Evolutionary conservation across 2,329 filamentous ascomycete genomes (phyloP).

Genomic region (Pseudocercospora crystallina): DNA sequence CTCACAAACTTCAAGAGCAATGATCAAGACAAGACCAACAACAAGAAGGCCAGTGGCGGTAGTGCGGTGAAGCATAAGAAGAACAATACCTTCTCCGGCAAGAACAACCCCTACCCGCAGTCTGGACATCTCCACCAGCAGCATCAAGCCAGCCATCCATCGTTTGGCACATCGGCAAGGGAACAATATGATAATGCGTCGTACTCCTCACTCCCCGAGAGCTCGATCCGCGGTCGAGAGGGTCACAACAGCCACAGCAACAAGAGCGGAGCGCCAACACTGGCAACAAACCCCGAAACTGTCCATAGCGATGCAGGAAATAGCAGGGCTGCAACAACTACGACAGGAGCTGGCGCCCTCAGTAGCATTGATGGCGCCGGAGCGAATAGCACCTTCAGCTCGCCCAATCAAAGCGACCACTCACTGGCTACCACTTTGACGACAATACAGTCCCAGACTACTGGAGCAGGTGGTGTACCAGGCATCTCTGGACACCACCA

Average conservation of each 20-base stretch:
- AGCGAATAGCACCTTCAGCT: conserved; percentile 73
- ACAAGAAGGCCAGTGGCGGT: conserved; percentile 18
- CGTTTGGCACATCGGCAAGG: conserved; percentile 17
- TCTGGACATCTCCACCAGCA: conserved; percentile 64
- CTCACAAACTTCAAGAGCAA: conserved; percentile 83
- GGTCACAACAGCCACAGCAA: conserved; percentile 61
- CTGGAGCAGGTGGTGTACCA: conserved; percentile 35
- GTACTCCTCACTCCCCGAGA: conserved; percentile 50
- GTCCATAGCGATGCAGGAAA: conserved; percentile 71
- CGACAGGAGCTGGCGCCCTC: conserved; percentile 65
- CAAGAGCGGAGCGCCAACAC: conserved; percentile 73
- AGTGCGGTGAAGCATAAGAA: conserved; percentile 25
- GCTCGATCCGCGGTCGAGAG: conserved; percentile 54
- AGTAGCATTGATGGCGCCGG: conserved; percentile 60
- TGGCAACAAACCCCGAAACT: conserved; percentile 80
- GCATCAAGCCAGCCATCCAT: conserved; percentile 45
- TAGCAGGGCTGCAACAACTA: conserved; percentile 77
- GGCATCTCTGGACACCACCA: conserved; percentile 30
- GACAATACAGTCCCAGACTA: conserved; percentile 74
- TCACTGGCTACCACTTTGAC: conserved; percentile 82
- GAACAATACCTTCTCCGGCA: conserved; percentile 40
- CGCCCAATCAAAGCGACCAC: conserved; percentile 75
- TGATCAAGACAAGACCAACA: conserved; percentile 47
- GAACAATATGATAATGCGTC: conserved; percentile 45
- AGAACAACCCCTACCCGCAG: conserved; percentile 90